These are phyloP conservation scores for Letharia lupina DNA, from an alignment of 495 filamentous ascomycete genomes.

Conservation along the genomic window DNA sequence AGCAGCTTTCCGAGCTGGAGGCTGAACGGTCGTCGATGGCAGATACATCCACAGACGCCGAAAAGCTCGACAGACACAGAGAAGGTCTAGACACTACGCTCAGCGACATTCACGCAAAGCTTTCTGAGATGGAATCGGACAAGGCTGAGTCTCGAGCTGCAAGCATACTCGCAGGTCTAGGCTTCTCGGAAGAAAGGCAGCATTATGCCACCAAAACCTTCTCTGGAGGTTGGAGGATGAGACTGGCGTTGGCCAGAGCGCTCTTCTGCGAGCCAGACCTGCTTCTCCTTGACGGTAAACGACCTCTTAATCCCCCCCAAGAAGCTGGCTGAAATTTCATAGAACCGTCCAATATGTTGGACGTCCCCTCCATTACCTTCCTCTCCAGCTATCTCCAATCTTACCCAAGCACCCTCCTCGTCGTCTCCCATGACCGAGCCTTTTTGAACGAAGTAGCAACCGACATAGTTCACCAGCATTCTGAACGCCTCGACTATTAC, in stretches of 20 bases:
- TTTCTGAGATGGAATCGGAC: conserved; percentile 98
- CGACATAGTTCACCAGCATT: conserved; percentile 98
- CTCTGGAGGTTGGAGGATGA: conserved; percentile 99
- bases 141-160: conserved; percentile 93
- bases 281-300: conserved; percentile 73
- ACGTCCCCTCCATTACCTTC: conserved; percentile 99
- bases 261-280: conserved; percentile 98
- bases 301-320: background rate
- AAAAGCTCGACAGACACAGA: conserved; percentile 71
- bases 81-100: conserved; percentile 85
- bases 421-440: conserved; percentile 97
- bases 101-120: conserved; percentile 82
- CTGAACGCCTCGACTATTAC: conserved; percentile 95
- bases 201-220: conserved; percentile 94
- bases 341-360: conserved; percentile 99
- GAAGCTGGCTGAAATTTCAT: conserved; percentile 25
- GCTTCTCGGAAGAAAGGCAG: conserved; percentile 90
- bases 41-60: conserved; percentile 79
- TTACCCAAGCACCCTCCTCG: conserved; percentile 91
- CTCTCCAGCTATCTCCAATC: conserved; percentile 89
- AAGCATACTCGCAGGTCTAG: conserved; percentile 91
- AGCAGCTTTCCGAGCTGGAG: conserved; percentile 71
- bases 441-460: conserved; percentile 99
- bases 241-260: conserved; percentile 86
- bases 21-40: conserved; percentile 69